Conservation (phyloP, 1,284 basidiomycete species). For the Cryptococcus sp. region DNA sequence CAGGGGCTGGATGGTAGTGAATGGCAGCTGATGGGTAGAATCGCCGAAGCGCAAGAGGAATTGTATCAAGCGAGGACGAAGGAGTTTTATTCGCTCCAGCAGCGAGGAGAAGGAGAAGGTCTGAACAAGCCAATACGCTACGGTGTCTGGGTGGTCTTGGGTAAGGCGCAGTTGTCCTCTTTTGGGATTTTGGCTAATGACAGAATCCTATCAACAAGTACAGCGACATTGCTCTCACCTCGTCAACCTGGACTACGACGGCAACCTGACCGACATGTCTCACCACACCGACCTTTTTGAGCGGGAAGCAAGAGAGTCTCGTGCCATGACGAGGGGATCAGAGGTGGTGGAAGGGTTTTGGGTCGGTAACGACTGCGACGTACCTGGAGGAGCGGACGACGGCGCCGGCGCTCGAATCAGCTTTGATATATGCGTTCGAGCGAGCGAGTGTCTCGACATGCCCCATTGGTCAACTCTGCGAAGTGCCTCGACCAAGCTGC, state of each 20-base stretch:
- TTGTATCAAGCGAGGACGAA: slow-evolving; percentile 37
- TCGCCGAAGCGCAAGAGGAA: slow-evolving; percentile 42
- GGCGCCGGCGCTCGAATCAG: slow-evolving; percentile 28
- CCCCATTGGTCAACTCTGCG: slow-evolving; percentile 24
- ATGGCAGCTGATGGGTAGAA: slow-evolving; percentile 13
- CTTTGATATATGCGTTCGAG: slow-evolving; percentile 44
- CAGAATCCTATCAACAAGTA: slow-evolving; percentile 54
- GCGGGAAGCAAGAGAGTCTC: slow-evolving; percentile 38
- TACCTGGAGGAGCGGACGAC: slow-evolving; percentile 39
- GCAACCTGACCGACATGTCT: slow-evolving; percentile 41
- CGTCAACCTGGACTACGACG: slow-evolving; percentile 51
- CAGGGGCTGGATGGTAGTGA: background rate
- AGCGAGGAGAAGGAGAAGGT: slow-evolving; percentile 27
- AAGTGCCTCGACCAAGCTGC: slow-evolving; percentile 23
- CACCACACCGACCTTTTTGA: slow-evolving; percentile 51
- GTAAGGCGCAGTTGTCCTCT: slow-evolving; percentile 45
- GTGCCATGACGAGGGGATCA: slow-evolving; percentile 61
- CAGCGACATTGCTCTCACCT: slow-evolving; percentile 51
- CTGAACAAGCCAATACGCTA: slow-evolving; percentile 57
- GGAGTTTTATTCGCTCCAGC: slow-evolving; percentile 30
- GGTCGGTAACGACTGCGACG: slow-evolving; percentile 49
- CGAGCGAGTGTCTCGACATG: slow-evolving; percentile 46
- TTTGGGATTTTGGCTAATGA: background rate
- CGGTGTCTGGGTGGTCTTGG: slow-evolving; percentile 79
- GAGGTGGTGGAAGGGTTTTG: slow-evolving; percentile 63